Base-by-base conservation (phyloP, 805 yeast genomes). In the Teunomyces cretensis region DNA sequence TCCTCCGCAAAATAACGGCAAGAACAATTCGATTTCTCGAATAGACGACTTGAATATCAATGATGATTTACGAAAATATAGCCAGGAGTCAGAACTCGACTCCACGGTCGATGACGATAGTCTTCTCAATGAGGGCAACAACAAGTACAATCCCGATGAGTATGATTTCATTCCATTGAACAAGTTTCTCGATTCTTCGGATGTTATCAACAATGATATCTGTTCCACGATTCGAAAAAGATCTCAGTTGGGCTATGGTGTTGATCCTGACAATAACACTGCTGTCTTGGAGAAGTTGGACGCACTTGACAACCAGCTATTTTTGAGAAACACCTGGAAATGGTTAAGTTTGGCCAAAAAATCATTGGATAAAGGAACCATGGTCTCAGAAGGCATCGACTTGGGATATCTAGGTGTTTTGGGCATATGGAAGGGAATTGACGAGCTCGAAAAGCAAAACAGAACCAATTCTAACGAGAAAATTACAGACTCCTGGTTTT, bases 351-450 rank as follows among this genome's bases (percentile, higher is more conserved):
- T 87, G 41, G 88, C 95, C 0, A 76, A 80, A 43, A 80, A 78
- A 33, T 75, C 87, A 1, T 81, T 81, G 3, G 76, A 75, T 14
- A 78, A 82, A 41, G 85, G 88, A 0, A 70, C 84, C 1, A 84
- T 88, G 86, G 70, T 79, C 2, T 75, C 85, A 4, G 82, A 81
- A 17, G 83, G 79, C 13, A 68, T 88, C 31, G 97, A 92, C 58
- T 73, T 92, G 27, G 91, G 96, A 1, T 90, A 80, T 60, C 84
- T 86, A 52, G 99, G 99, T 6, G 95, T 92, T 2, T 64, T 82
- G 22, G 96, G 96, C 8, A 81, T 92, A 30, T 92, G 98, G 99
- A 82, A 82, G 55, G 91, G 91, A 26, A 74, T 77, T 13, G 78
- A 74, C 4, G 84, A 67, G 47, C 47, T 72, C 8, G 48, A 57